Evolutionary conservation across 805 yeast genomes (phyloP).

Genomic region (Wickerhamiella alocasiicola): DNA sequence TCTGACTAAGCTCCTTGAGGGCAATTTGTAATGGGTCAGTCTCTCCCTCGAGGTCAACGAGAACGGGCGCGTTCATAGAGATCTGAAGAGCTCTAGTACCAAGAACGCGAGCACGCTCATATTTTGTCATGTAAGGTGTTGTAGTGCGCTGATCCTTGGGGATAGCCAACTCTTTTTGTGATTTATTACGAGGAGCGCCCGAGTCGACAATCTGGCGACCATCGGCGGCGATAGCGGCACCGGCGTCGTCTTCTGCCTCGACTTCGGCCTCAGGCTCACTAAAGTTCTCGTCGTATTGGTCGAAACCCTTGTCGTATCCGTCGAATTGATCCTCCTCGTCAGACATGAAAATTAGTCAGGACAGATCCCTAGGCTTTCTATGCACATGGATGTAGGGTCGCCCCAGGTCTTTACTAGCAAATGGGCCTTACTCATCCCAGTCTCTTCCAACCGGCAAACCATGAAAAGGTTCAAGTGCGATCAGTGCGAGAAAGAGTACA

Average conservation of each 20-base stretch:
- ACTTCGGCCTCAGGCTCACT: conserved; percentile 51
- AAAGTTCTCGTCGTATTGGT: conserved; percentile 54
- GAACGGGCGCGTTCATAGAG: conserved; percentile 95
- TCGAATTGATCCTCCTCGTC: conserved; percentile 35
- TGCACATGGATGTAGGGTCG: too few species aligned
- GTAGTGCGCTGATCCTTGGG: conserved; percentile 82
- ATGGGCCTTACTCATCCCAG: too few species aligned
- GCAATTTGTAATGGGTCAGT: conserved; percentile 98
- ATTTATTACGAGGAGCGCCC: conserved; percentile 45
- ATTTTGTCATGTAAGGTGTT: conserved; percentile 98
- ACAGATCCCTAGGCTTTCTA: too few species aligned
- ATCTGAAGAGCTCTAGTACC: conserved; percentile 97
- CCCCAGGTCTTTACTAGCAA: too few species aligned
- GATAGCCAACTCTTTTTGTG: conserved; percentile 71
- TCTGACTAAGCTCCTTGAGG: conserved; percentile 88
- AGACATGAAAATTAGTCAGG: conserved; percentile 24
- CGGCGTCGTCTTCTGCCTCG: conserved; percentile 34
- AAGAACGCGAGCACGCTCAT: conserved; percentile 92
- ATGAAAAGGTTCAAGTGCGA: conserved; percentile 41
- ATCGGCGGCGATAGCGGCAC: conserved; percentile 45
- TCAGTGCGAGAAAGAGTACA: conserved; percentile 62
- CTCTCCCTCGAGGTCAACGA: conserved; percentile 97
- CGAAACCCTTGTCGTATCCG: conserved; percentile 54
- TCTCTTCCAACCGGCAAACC: neutral
- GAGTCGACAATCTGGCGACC: conserved; percentile 65